Evolutionary conservation across 2,329 filamentous ascomycete species (phyloP), one percentile per base, ranked within the genome.

Genomic region (Trichocomaceae sp.): DNA sequence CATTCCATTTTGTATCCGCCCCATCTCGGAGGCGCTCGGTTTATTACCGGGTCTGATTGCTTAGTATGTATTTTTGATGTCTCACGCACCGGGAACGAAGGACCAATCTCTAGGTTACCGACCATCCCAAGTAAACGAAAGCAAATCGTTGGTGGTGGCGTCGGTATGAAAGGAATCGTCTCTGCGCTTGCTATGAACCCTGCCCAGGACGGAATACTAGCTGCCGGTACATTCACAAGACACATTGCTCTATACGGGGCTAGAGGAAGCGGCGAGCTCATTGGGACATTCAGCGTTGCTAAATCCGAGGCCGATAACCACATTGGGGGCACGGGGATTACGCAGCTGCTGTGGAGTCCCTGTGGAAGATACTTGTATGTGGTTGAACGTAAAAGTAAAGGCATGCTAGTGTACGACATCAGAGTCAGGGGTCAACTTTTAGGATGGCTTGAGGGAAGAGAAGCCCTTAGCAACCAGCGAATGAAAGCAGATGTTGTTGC

Each of bases 321-420:
- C 7, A 75, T 75, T 49, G 67, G 69, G 15, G 83, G 82, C 2
- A 69, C 67, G 0, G 83, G 83, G 4, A 69, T 85, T 19, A 80
- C 78, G 1, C 74, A 79, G 49, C 64, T 85, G 13, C 66, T 74
- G 15, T 85, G 81, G 82, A 83, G 77, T 51, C 75, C 77, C 0
- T 79, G 78, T 64, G 81, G 79, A 1, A 73, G 70, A 44, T 85
- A 85, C 62, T 64, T 86, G 5, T 80, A 81, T 59, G 75, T 83
- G 17, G 78, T 75, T 0, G 83, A 85, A 63, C 73, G 83, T 19
- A 75, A 75, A 55, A 80, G 80, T 52, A 75, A 82, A 59, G 76
- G 74, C 1, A 68, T 84, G 1, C 67, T 80, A 45, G 70, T 85
- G 10, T 85, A 81, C 62, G 83, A 86, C 62, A 76, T 83, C 23